Conservation (phyloP, 345 rosid species). For the Murraya paniculata region DNA sequence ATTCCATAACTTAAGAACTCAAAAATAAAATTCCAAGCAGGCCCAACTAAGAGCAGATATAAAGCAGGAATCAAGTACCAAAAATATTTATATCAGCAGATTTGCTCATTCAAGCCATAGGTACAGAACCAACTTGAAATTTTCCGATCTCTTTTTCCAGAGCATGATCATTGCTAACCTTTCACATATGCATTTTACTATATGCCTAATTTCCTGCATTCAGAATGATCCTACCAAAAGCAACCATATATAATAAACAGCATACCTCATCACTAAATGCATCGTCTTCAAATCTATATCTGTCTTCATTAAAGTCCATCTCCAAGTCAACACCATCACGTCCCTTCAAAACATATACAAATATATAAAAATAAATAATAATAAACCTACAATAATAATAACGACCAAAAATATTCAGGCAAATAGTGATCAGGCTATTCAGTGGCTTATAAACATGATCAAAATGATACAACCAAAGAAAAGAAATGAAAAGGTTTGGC, state of each 20-base stretch:
- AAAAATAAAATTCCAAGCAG: neutral
- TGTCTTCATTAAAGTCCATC: conserved; percentile 69
- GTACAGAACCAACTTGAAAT: neutral
- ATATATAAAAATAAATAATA: neutral
- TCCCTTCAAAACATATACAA: conserved; percentile 27
- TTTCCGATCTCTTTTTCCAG: neutral
- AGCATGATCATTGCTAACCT: conserved; percentile 1
- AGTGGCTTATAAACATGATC: neutral
- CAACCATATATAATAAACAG: neutral
- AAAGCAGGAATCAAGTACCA: neutral
- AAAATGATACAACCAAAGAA: neutral
- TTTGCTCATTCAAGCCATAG: neutral
- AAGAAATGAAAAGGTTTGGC: neutral
- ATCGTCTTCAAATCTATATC: conserved; percentile 60
- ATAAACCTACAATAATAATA: neutral
- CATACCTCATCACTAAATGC: conserved; percentile 75
- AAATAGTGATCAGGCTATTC: neutral
- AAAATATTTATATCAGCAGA: neutral
- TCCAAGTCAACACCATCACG: conserved; percentile 83
- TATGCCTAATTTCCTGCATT: neutral
- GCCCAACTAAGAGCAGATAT: neutral
- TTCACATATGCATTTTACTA: neutral
- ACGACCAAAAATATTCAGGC: neutral
- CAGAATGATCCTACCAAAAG: neutral
- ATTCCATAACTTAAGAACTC: neutral